Base-by-base conservation (phyloP, 2,329 filamentous ascomycete species). In the Fusarium kyushuense region DNA sequence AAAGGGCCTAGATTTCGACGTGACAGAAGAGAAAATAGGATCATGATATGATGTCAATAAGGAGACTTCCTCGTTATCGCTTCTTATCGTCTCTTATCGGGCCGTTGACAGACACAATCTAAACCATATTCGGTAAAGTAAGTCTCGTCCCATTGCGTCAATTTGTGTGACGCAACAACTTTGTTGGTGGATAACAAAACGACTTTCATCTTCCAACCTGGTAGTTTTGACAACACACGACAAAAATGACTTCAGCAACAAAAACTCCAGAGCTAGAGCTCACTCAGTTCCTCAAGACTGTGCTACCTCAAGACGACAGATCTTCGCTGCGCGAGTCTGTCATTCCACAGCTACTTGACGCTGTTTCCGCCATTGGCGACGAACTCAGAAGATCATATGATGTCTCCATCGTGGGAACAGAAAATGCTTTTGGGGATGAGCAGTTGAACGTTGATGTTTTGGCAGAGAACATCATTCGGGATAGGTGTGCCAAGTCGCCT, bases 351-450 rank as follows among this genome's bases (percentile, higher is more conserved):
- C 79, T 88, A 0, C 76, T 88, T 38, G 71, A 76, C 29, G 77
- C 79, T 66, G 76, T 88, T 51, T 75, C 80, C 16, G 76, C 77
- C 11, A 83, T 87, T 48, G 80, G 83, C 38, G 71, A 72, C 8
- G 75, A 80, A 3, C 79, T 88, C 12, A 79, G 80, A n/a, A 65
- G 57, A 2, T 77, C 83, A 1, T 82, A 85, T 58, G 75, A 79
- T 51, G 82, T 88, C 49, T 75, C 82, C 1, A 79, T 79, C 3
- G 81, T 81, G 4, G 85, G 84, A 21, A 83, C 82, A 1, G 79
- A 84, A 36, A 89, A 89, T 70, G 77, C 79, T 3, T 89, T 89
- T 73, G 89, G 86, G 19, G 86, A 89, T 66, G 83, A 85, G 66
- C 86, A 88, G 76, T 78, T 88, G 38, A 87, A 88, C 72, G 85